phyloP scores from a whole-genome alignment of 164 flowering plant species.

The Magnolia kwangsiensis region DNA sequence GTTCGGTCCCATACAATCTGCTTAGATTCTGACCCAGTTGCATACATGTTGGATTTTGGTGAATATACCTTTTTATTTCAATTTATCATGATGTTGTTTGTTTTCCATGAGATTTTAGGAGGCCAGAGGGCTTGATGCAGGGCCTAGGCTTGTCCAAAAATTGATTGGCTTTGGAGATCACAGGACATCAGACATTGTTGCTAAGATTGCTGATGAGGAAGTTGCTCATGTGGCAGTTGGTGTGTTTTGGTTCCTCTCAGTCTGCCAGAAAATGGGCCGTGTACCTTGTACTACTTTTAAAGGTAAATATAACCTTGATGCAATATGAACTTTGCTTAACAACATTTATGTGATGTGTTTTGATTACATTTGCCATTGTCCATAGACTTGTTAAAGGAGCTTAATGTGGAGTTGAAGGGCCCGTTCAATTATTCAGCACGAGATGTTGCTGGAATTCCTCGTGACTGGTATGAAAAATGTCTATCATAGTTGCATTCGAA shows the following conservation, averaged over 20 bases:
- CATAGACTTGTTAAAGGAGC: constrained; percentile 69
- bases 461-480: constrained; percentile 57
- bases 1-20: not conserved
- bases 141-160: constrained; percentile 82
- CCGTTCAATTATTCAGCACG: constrained; percentile 93
- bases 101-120: constrained; percentile 42
- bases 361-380: not conserved
- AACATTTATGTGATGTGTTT: not conserved
- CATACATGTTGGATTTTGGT: not conserved
- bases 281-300: constrained; percentile 68
- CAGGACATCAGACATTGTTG: constrained; percentile 72
- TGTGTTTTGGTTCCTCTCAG: constrained; percentile 73
- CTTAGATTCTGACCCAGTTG: not conserved
- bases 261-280: constrained; percentile 69
- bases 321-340: not conserved
- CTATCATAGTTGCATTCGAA: not conserved
- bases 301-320: constrained; percentile 35
- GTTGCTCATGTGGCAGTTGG: constrained; percentile 97
- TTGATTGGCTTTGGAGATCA: constrained; percentile 85
- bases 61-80: not conserved
- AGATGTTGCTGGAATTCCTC: constrained; percentile 91
- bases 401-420: constrained; percentile 80
- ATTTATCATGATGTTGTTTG: not conserved
- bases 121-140: constrained; percentile 99
- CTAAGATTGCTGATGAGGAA: constrained; percentile 88